phyloP scores from a whole-genome alignment of 179 eudicot species.

The Heliamphora pulchella region DNA sequence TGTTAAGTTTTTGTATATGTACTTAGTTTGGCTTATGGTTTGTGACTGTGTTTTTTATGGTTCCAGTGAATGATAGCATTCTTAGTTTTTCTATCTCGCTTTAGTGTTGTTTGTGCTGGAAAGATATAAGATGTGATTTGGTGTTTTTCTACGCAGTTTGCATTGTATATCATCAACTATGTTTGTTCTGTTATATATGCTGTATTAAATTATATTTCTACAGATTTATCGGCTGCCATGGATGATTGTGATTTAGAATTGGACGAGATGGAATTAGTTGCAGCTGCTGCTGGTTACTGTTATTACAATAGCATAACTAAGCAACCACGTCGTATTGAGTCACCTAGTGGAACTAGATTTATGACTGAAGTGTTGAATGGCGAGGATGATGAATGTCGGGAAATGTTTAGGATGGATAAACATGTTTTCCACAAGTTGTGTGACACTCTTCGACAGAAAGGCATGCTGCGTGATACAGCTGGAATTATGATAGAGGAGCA shows the following conservation, averaged over 20 bases:
- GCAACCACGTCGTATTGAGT: slow-evolving; percentile 41
- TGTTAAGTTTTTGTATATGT: slow-evolving; percentile 1
- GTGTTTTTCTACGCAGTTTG: neutral
- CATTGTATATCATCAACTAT: neutral
- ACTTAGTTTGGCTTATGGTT: slow-evolving; percentile 23
- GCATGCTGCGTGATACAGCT: slow-evolving; percentile 68
- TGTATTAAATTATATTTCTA: slow-evolving; percentile 19
- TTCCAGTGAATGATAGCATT: neutral
- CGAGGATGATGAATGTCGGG: slow-evolving; percentile 51
- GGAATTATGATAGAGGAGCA: slow-evolving; percentile 80
- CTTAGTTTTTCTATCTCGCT: neutral
- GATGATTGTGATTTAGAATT: slow-evolving; percentile 66
- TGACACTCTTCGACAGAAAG: slow-evolving; percentile 48
- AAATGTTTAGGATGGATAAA: slow-evolving; percentile 76
- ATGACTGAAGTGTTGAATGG: slow-evolving; percentile 56
- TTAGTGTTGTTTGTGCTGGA: slow-evolving; percentile 11
- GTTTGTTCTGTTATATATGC: slow-evolving; percentile 4
- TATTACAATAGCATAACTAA: slow-evolving; percentile 42
- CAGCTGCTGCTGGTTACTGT: slow-evolving; percentile 73
- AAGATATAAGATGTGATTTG: slow-evolving; percentile 10
- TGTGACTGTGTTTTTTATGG: slow-evolving; percentile 13
- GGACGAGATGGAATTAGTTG: slow-evolving; percentile 77
- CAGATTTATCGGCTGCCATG: slow-evolving; percentile 41
- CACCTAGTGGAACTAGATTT: slow-evolving; percentile 46
- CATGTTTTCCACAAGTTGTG: slow-evolving; percentile 54